Evolutionary conservation across 192 early-diverging fungal genomes (phyloP).

Genomic region (Coemansia sp.): DNA sequence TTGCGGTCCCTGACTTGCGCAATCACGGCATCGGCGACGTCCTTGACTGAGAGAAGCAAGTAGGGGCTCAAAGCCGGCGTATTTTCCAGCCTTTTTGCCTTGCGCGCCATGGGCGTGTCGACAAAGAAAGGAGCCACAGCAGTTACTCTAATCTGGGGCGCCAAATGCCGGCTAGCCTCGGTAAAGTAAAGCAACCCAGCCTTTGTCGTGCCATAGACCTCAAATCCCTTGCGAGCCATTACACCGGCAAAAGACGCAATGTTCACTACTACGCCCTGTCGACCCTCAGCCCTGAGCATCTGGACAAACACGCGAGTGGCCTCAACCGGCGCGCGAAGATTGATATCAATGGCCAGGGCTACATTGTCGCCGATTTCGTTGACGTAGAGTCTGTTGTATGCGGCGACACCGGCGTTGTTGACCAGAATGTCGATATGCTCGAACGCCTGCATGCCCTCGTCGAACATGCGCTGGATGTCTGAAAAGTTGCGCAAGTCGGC

Average conservation of each 20-base stretch:
- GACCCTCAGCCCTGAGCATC: conserved; percentile 2
- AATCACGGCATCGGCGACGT: conserved; percentile 38
- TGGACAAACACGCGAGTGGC: conserved; percentile 15
- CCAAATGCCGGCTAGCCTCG: conserved; percentile 8
- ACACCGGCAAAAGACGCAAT: conserved; percentile 23
- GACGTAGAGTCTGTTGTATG: conserved; percentile 11
- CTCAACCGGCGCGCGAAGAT: conserved; percentile 22
- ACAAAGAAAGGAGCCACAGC: conserved; percentile 36
- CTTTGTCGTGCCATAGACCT: conserved; percentile 33
- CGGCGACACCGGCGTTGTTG: conserved; percentile 45
- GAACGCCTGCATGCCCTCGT: conserved; percentile 11
- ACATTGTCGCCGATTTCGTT: conserved; percentile 8
- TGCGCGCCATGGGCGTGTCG: conserved; percentile 22
- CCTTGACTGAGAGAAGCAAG: conserved; percentile 11
- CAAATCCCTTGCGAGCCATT: conserved; percentile 3
- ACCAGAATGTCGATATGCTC: conserved; percentile 42
- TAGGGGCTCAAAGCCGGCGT: not conserved
- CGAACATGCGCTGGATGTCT: conserved; percentile 22
- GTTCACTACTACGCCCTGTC: conserved; percentile 20
- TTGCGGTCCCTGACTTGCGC: conserved; percentile 14
- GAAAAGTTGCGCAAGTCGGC: conserved; percentile 9
- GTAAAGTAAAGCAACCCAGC: conserved; percentile 30
- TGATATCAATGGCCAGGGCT: conserved; percentile 9
- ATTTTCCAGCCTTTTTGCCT: not conserved
- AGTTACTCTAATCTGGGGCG: conserved; percentile 25